Evolutionary conservation across 306 rosid genomes (phyloP).

Genomic region (Prunus padus): DNA sequence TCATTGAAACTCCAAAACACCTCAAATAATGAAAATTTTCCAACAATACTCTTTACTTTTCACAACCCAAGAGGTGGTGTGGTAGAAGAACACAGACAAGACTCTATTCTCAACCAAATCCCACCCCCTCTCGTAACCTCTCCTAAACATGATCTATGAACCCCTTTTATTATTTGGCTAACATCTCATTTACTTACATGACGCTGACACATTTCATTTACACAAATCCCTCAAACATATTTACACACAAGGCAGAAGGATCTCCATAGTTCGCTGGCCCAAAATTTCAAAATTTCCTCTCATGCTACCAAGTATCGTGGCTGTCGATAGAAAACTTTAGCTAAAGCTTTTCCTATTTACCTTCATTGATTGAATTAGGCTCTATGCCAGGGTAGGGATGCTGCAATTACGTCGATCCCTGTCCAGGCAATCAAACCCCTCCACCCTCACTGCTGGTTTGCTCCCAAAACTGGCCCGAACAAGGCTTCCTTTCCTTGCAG

Average conservation of each 20-base stretch:
- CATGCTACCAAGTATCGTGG: conserved; percentile 20
- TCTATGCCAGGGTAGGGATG: conserved; percentile 84
- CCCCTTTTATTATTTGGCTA: conserved; percentile 31
- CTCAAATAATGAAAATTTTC: conserved; percentile 24
- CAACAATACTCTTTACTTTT: conserved; percentile 30
- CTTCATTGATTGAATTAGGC: not conserved
- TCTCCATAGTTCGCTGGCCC: conserved; percentile 8
- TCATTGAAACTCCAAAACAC: conserved; percentile 24
- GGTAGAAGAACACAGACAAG: not conserved
- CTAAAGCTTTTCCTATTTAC: conserved; percentile 30
- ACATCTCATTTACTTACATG: conserved; percentile 30
- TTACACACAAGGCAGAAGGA: conserved; percentile 27
- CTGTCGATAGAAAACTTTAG: not conserved
- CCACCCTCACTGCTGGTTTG: conserved; percentile 81
- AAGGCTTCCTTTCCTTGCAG: conserved; percentile 75
- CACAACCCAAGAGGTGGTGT: conserved; percentile 39
- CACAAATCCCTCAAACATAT: conserved; percentile 22
- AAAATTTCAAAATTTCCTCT: conserved; percentile 46
- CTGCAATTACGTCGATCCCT: conserved; percentile 89
- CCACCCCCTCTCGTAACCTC: conserved; percentile 16
- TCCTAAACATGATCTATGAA: not conserved
- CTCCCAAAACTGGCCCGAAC: conserved; percentile 64
- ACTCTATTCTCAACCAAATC: conserved; percentile 28
- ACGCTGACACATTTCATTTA: conserved; percentile 46
- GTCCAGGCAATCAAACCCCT: conserved; percentile 92